phyloP scores from a whole-genome alignment of 768 basidiomycete genomes.

The Chalciporus piperatus region DNA sequence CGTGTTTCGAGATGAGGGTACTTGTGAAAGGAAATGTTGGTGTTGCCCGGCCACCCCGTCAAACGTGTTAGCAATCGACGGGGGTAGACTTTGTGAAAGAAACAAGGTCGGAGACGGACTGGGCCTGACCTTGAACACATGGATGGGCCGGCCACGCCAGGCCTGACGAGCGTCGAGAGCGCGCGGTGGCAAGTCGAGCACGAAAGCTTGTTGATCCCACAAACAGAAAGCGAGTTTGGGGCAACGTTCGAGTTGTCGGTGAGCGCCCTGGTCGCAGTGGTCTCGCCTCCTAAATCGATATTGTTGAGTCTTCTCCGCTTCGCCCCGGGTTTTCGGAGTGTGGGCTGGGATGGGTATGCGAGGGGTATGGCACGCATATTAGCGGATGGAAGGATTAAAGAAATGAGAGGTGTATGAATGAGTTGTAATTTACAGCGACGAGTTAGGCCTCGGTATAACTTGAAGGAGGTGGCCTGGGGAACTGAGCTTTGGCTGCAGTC shows the following conservation, averaged over 20 bases:
- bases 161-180: constrained; percentile 18
- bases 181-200: constrained; percentile 32
- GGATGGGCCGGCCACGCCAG: constrained; percentile 9
- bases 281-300: constrained; percentile 13
- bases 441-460: neutral
- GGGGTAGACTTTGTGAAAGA: neutral
- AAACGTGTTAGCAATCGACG: neutral
- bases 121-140: constrained; percentile 22
- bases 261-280: constrained; percentile 16
- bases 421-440: neutral
- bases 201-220: constrained; percentile 15
- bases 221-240: neutral
- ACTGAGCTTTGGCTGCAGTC: no score
- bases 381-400: neutral
- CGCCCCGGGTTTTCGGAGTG: constrained; percentile 14
- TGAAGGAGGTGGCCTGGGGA: neutral
- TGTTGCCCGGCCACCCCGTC: neutral
- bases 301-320: constrained; percentile 29
- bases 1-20: neutral
- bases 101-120: constrained; percentile 2
- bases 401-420: neutral
- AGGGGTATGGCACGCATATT: constrained; percentile 20
- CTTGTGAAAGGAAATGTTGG: neutral
- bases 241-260: constrained; percentile 20
- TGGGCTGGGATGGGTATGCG: constrained; percentile 5